Conservation (phyloP, 129 eudicot species). For the Heracleum sosnowskyi region DNA sequence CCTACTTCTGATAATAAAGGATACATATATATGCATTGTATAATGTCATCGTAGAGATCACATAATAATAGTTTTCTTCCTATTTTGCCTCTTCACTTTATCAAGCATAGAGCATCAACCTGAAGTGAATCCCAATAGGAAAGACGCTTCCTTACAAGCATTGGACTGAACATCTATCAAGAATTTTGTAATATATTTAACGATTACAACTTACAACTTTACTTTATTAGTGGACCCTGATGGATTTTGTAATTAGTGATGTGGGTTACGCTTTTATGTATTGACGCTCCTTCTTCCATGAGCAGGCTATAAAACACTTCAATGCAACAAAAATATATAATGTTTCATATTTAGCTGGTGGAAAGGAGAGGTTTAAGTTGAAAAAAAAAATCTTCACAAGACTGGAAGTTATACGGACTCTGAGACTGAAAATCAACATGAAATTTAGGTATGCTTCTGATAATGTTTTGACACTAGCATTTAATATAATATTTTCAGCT, state of each 20-base stretch:
- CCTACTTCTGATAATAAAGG: slow-evolving; percentile 32
- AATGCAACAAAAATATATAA: not conserved
- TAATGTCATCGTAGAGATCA: not conserved
- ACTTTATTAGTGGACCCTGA: not conserved
- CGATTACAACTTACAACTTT: not conserved
- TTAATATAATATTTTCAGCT: not conserved
- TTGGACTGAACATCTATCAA: not conserved
- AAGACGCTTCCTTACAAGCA: not conserved
- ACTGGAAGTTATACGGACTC: no score
- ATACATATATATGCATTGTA: not conserved
- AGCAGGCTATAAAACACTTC: not conserved
- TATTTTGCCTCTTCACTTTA: not conserved
- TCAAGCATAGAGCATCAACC: not conserved
- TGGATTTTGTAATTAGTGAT: slow-evolving; percentile 9
- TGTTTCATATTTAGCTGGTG: not conserved
- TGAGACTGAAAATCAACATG: no score
- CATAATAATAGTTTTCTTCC: not conserved
- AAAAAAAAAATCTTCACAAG: no score
- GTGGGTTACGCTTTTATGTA: slow-evolving; percentile 4
- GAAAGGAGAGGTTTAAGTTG: not conserved
- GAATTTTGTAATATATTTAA: slow-evolving; percentile 13
- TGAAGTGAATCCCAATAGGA: not conserved
- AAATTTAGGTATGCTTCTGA: not conserved
- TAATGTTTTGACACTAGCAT: no score
- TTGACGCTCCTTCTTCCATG: not conserved